Percentiles rank a stretch among this genome's conserved stretches.
These are phyloP conservation scores for Gossypioides kirkii DNA, from an alignment of 345 rosid genomes.

Conservation along the genomic window DNA sequence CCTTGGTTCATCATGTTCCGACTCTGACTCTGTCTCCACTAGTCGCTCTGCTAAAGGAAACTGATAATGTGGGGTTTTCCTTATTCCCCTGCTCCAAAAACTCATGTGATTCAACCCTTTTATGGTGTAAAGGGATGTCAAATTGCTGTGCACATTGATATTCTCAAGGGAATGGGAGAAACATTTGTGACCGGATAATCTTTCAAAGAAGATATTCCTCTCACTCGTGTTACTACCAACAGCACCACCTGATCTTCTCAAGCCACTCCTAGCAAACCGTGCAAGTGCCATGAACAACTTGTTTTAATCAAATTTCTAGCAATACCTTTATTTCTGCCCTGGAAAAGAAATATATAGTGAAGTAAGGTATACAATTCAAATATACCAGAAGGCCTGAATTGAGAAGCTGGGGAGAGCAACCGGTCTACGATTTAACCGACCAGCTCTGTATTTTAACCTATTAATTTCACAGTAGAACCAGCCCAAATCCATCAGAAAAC, in stretches of 20 bases:
- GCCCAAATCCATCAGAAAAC: background rate
- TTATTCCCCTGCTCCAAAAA: conserved; percentile 50
- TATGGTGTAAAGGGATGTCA: conserved; percentile 19
- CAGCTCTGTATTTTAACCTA: too few species aligned
- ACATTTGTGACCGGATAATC: background rate
- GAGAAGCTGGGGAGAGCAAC: conserved; percentile 11
- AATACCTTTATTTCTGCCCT: conserved; percentile 19
- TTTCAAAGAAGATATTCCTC: conserved; percentile 15
- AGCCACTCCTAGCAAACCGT: conserved; percentile 39
- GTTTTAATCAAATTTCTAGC: conserved; percentile 15
- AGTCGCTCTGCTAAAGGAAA: conserved; percentile 32
- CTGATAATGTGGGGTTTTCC: conserved; percentile 32
- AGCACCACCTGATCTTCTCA: conserved; percentile 43
- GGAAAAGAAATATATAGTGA: background rate
- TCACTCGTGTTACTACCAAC: conserved; percentile 22
- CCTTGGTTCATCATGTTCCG: conserved; percentile 36
- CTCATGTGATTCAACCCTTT: conserved; percentile 18
- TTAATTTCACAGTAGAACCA: background rate
- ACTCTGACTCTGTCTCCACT: conserved; percentile 23
- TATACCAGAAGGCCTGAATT: conserved; percentile 8
- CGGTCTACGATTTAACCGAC: background rate
- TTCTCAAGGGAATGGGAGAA: conserved; percentile 23
- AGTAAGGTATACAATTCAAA: conserved; percentile 8
- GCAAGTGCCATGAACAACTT: conserved; percentile 52
- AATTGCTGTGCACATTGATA: conserved; percentile 13